Evolutionary conservation across 2,329 filamentous ascomycete genomes (phyloP).

Genomic region (Pseudofabraea citricarpa): DNA sequence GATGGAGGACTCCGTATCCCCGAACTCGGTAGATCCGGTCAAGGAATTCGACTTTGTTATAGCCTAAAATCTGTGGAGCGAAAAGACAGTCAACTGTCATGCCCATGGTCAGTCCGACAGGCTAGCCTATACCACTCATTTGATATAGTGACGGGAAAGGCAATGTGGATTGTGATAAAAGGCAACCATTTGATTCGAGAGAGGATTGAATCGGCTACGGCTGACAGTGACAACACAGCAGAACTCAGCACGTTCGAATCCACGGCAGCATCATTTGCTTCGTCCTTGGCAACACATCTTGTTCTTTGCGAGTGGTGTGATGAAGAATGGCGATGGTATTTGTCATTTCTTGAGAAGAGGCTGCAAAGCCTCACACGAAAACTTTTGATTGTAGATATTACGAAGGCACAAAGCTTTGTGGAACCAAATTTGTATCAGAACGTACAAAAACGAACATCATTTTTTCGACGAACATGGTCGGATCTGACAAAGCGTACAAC

Average conservation of each 20-base stretch:
- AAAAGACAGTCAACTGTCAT: slow-evolving; percentile 11
- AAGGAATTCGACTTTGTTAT: slow-evolving; percentile 32
- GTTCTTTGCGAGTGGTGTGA: slow-evolving; percentile 31
- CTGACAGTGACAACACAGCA: neutral
- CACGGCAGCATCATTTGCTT: slow-evolving; percentile 11
- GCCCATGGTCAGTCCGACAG: slow-evolving; percentile 33
- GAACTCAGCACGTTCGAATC: slow-evolving; percentile 6
- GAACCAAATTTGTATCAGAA: neutral
- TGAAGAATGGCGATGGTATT: slow-evolving; percentile 38
- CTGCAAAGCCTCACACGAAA: slow-evolving; percentile 17
- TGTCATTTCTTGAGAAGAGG: slow-evolving; percentile 30
- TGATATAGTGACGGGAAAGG: slow-evolving; percentile 28
- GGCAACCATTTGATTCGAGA: slow-evolving; percentile 28
- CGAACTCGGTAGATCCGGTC: slow-evolving; percentile 31
- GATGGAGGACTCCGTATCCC: slow-evolving; percentile 16
- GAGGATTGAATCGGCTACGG: slow-evolving; percentile 20
- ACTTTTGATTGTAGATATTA: neutral
- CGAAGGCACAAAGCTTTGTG: too few species aligned
- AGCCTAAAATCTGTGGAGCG: slow-evolving; percentile 32
- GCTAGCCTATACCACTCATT: slow-evolving; percentile 33
- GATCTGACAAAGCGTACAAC: too few species aligned
- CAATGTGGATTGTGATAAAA: slow-evolving; percentile 34
- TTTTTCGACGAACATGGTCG: too few species aligned
- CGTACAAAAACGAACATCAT: neutral
- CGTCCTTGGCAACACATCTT: slow-evolving; percentile 28